A percentile compares a stretch with the other conserved stretches of the same genome.
Conservation (phyloP, 2,329 filamentous ascomycete genomes). For the Leptodontidium sp. region DNA sequence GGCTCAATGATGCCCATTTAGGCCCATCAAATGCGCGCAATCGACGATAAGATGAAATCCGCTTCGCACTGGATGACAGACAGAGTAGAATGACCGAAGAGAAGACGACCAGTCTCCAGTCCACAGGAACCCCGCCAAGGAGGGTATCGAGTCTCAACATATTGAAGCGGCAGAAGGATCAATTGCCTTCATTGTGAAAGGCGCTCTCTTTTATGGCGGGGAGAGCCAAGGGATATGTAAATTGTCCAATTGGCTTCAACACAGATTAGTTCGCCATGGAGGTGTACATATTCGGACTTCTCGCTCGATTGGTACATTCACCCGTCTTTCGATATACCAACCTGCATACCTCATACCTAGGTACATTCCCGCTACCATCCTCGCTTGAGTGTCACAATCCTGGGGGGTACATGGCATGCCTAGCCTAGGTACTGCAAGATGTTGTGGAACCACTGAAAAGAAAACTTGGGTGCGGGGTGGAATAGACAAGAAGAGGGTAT, state of each 20-base stretch:
- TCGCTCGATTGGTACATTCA: no score
- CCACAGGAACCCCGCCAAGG: neutral
- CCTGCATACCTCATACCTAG: no score
- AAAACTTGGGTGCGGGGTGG: no score
- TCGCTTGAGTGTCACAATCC: no score
- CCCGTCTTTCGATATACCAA: no score
- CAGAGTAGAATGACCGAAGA: neutral
- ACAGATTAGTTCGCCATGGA: no score
- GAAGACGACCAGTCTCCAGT: neutral
- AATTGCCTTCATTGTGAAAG: neutral
- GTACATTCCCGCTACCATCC: no score
- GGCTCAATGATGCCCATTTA: slow-evolving; percentile 7
- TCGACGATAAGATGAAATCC: slow-evolving; percentile 21
- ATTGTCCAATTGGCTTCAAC: neutral
- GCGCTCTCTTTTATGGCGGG: neutral
- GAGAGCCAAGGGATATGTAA: neutral
- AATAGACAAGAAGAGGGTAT: no score
- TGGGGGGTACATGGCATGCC: no score
- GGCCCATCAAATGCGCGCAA: slow-evolving; percentile 27
- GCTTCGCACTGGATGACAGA: neutral
- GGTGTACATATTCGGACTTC: no score
- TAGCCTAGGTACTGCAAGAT: no score
- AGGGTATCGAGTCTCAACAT: neutral
- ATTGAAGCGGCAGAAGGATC: neutral
- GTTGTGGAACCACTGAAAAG: no score